Evolutionary conservation across 805 yeast species (phyloP), one percentile per base, ranked within the genome.

Genomic region (Lipomyces anomalus): DNA sequence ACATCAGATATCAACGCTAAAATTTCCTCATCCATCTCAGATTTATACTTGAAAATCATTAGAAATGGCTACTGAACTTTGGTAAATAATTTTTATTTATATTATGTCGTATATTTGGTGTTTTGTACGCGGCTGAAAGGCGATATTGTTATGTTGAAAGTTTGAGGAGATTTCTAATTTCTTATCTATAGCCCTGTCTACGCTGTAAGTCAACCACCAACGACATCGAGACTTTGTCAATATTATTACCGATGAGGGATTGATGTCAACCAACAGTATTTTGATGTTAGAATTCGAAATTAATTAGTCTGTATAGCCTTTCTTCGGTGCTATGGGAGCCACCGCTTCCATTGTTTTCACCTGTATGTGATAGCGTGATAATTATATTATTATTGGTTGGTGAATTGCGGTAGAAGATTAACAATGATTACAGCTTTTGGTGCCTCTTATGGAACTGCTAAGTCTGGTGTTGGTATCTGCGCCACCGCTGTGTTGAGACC

Each of bases 251-350:
- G n/a, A n/a, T n/a, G n/a, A n/a, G n/a, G n/a, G n/a, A n/a, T n/a
- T n/a, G n/a, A n/a, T n/a, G n/a, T n/a, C n/a, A n/a, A n/a, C n/a
- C n/a, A n/a, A n/a, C n/a, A n/a, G n/a, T n/a, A n/a, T n/a, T n/a
- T n/a, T n/a, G n/a, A n/a, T n/a, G n/a, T n/a, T n/a, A n/a, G n/a
- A n/a, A n/a, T n/a, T 24, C n/a, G 28, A n/a, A 28, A 37, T 22
- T 16, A 24, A 9, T 26, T 9, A 26, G 26, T 47, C 23, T 17
- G 65, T 66, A 57, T 72, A 78, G 68, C 98, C 99, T 67, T 92
- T 92, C 78, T 92, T 92, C 70, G 99, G 99, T 64, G 90, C 97
- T 59, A 86, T 92, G 65, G 99, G 99, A 67, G 94, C 98, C 78
- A 95, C 98, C 48, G 87, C 97, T 44, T 97, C 99, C 68, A 92